Conservation (phyloP, 1,139 yeast species). For the Chernovozyma sophiae-reginae region DNA sequence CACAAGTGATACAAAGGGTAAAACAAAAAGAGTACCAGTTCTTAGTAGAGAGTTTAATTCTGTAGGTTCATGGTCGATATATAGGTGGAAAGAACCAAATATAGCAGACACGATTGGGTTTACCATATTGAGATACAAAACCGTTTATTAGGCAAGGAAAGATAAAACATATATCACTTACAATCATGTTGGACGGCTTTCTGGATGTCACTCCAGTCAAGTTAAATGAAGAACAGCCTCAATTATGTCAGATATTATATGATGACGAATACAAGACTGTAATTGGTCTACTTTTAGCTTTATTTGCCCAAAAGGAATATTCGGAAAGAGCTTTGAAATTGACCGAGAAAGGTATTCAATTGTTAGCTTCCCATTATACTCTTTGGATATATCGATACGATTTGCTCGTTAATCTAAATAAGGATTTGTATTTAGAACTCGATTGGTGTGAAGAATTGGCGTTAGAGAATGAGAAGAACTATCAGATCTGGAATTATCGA, state of each 20-base stretch:
- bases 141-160: too few species aligned
- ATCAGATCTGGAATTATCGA: slow-evolving; percentile 94
- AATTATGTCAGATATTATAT: slow-evolving; percentile 75
- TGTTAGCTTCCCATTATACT: slow-evolving; percentile 88
- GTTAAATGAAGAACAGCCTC: slow-evolving; percentile 45
- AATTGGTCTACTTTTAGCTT: slow-evolving; percentile 60
- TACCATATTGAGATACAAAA: too few species aligned
- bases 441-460: slow-evolving; percentile 81
- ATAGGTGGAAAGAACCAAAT: too few species aligned
- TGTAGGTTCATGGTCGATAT: too few species aligned
- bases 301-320: slow-evolving; percentile 58
- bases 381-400: slow-evolving; percentile 79
- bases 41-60: too few species aligned
- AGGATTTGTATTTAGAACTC: slow-evolving; percentile 47
- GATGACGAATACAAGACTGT: slow-evolving; percentile 60
- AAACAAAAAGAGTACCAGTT: too few species aligned
- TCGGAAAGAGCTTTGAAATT: slow-evolving; percentile 68
- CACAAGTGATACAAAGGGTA: too few species aligned
- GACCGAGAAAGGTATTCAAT: slow-evolving; percentile 57
- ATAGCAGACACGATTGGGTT: too few species aligned
- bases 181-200: too few species aligned
- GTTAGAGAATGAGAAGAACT: slow-evolving; percentile 76
- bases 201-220: slow-evolving; percentile 38
- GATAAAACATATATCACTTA: too few species aligned
- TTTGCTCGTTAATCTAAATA: slow-evolving; percentile 40